Evolutionary conservation across 2,329 filamentous ascomycete genomes (phyloP), one percentile per base, ranked within the genome.

Genomic region (Stagonosporopsis tanaceti): DNA sequence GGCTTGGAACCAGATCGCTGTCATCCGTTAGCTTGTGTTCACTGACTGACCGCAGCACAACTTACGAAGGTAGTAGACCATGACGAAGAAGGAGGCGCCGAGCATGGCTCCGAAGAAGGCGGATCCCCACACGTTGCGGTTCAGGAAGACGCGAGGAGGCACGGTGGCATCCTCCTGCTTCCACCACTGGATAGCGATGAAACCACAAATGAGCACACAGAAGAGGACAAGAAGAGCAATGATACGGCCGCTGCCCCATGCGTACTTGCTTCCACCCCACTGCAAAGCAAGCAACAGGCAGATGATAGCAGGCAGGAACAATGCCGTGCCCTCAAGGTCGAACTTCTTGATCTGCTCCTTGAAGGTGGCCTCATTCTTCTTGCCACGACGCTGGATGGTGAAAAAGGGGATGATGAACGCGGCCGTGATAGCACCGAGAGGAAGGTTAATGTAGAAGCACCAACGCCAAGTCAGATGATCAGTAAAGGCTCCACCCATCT

Each of bases 251-350:
- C 72, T 76, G 11, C 66, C 67, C 81, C 81, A 83, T 1, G 63
- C 65, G 60, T 82, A 82, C 64, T 77, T 80, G 65, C 75, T 77
- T 30, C 80, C 81, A 50, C 79, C 81, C 80, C 80, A 83, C 53
- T 82, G 80, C 6, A 84, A 74, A 38, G 81, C 81, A 32, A 83
- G 76, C 9, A 83, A 70, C 35, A 82, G 67, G 64, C 78, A 82
- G 53, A 83, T 73, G 58, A 82, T 78, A 60, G 77, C 78, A 1
- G 79, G 80, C 28, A 83, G 61, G 63, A 82, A 76, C 25, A 79
- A 47, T 15, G 73, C 60, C 2, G 76, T 80, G 9, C 80, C 81
- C 35, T 73, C 66, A n/a, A 81, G 67, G 63, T 84, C 81, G 60
- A 83, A 80, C 58, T 81, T 78, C 59, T 73, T 60, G 22, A 81